These are phyloP conservation scores for Xylariaceae sp. DNA, from an alignment of 2,329 filamentous ascomycete species.

Conservation along the genomic window DNA sequence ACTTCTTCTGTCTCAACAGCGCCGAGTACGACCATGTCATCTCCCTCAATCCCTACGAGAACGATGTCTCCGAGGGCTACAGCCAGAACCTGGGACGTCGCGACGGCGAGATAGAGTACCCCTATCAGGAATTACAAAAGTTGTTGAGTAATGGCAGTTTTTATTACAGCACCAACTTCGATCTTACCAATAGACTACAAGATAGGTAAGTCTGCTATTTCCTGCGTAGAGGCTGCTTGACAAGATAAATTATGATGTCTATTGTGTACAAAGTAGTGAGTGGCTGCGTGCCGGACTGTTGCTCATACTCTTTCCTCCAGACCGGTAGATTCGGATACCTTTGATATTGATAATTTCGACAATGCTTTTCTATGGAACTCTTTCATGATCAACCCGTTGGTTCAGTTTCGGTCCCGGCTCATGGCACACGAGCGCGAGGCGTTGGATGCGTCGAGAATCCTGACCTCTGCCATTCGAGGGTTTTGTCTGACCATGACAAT, in stretches of 20 bases:
- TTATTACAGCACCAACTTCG: constrained; percentile 98
- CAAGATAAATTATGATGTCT: too few species aligned
- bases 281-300: neutral
- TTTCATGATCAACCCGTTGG: constrained; percentile 92
- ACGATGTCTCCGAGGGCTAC: constrained; percentile 50
- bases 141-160: constrained; percentile 90
- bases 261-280: too few species aligned
- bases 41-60: constrained; percentile 51
- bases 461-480: constrained; percentile 91
- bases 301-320: constrained; percentile 40
- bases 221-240: neutral
- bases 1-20: constrained; percentile 90
- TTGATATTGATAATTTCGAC: constrained; percentile 91
- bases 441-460: constrained; percentile 81
- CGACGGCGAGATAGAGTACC: constrained; percentile 76
- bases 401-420: constrained; percentile 82
- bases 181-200: constrained; percentile 89
- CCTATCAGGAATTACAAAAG: constrained; percentile 87
- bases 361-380: constrained; percentile 96
- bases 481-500: constrained; percentile 87
- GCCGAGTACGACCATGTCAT: constrained; percentile 79
- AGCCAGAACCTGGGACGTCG: constrained; percentile 57
- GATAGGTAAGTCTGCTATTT: constrained; percentile 58
- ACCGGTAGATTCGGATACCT: constrained; percentile 70
- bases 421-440: constrained; percentile 70